Evolutionary conservation across 345 rosid genomes (phyloP), one percentile per base, ranked within the genome.

Genomic region (Brassica carinata): DNA sequence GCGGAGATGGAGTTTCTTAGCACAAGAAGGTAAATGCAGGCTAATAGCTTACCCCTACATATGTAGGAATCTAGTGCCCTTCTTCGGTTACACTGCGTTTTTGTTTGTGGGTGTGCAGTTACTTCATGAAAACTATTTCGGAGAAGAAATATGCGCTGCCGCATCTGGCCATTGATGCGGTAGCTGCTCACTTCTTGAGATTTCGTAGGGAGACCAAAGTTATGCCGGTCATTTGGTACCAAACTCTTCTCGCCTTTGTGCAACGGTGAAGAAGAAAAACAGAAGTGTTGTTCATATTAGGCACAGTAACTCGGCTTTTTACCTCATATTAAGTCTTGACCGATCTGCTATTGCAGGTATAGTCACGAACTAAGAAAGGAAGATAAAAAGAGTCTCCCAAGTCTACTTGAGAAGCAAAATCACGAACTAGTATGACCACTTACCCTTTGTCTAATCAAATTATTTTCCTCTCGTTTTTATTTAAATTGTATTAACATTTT

Each of bases 341-440:
- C 43, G 26, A 23, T 36, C 43, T 36, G 15, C 38, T 73, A 36
- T 61, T 73, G 67, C 57, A 73, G 69, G 17, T 74, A 74, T 69
- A 74, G 40, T 23, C 58, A 73, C 15, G 27, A 38, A 62, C 36
- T 61, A 38, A 74, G 69, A 74, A 64, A 3, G 17, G 78, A 65
- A 64, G 71, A 65, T 51, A 64, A 64, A 74, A 2, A 64, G 18
- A 45, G 71, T 64, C 72, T 75, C 38, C 53, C 9, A 66, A 66
- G 78, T 75, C 36, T 75, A 51, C 33, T 75, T 53, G 72, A 75
- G 2, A 75, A 66, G 15, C 78, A 75, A 33, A 4, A 75, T 53
- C 78, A 75, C 55, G 1, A 75, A 0, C 34, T 18, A 65, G 72
- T 75, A 75, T 31, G 48, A 13, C 7, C n/a, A 5, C 19, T 65